Conservation (phyloP, 1,284 basidiomycete genomes). For the Hemileia vastatrix region DNA sequence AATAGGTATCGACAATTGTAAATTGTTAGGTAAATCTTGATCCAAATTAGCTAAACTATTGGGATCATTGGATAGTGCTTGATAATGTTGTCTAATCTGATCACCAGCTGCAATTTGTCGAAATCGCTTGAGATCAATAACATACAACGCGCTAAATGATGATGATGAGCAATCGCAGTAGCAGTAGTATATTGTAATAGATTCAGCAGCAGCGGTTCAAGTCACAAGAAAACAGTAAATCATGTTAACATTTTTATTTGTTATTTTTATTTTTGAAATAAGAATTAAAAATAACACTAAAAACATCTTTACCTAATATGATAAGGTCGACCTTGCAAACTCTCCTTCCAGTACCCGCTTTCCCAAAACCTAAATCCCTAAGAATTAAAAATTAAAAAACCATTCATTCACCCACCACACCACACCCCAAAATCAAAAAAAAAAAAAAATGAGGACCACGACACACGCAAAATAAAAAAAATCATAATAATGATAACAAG, state of each 20-base stretch:
- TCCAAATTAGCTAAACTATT: constrained; percentile 89
- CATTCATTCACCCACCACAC: too few species aligned
- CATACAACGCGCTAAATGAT: constrained; percentile 69
- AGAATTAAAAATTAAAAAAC: background rate
- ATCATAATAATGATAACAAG: too few species aligned
- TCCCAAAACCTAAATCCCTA: constrained; percentile 40
- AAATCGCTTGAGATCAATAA: constrained; percentile 91
- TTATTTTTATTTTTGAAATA: too few species aligned
- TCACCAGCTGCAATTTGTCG: constrained; percentile 63
- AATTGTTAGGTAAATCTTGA: constrained; percentile 89
- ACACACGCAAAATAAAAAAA: too few species aligned
- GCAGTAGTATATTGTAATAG: too few species aligned
- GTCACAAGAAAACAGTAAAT: too few species aligned
- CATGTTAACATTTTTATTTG: too few species aligned
- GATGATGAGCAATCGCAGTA: constrained; percentile 28
- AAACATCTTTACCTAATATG: constrained; percentile 65
- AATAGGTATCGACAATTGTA: constrained; percentile 73
- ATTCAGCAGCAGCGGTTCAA: too few species aligned
- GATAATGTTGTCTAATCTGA: constrained; percentile 81
- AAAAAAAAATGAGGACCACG: too few species aligned
- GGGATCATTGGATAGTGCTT: constrained; percentile 76
- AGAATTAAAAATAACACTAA: constrained; percentile 2
- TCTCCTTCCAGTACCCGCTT: constrained; percentile 72
- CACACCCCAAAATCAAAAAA: too few species aligned
- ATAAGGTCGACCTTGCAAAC: constrained; percentile 68